phyloP scores from a whole-genome alignment of 192 early-diverging fungal species.

The Chytriomyces sp. region DNA sequence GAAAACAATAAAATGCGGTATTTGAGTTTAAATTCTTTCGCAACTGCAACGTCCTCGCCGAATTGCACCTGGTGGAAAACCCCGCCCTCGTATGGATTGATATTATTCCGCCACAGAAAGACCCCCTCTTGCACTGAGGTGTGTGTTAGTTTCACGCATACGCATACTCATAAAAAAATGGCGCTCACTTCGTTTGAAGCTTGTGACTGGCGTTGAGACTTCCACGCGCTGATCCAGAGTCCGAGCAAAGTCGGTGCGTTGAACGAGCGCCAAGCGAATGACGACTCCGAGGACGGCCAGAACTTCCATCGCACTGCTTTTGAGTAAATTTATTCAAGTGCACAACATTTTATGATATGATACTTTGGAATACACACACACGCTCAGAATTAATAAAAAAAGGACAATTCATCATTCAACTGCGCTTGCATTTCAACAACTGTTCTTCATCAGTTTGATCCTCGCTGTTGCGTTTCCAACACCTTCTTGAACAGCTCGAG shows the following conservation, averaged over 20 bases:
- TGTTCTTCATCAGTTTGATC: too few relatives aligned
- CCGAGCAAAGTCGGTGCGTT: too few relatives aligned
- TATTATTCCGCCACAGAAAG: conserved; percentile 71
- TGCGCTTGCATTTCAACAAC: too few relatives aligned
- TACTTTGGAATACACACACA: too few relatives aligned
- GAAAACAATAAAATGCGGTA: too few relatives aligned
- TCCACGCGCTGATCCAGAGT: conserved; percentile 50
- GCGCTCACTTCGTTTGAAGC: conserved; percentile 77
- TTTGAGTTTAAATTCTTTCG: background rate
- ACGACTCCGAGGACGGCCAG: too few relatives aligned
- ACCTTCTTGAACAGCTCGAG: conserved; percentile 3
- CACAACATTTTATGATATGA: too few relatives aligned
- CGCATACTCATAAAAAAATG: conserved; percentile 7
- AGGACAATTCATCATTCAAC: too few relatives aligned
- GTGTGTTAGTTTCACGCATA: background rate
- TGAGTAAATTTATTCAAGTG: too few relatives aligned
- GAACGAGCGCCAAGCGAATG: too few relatives aligned
- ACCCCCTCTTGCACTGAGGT: conserved; percentile 82
- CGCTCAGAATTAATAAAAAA: too few relatives aligned
- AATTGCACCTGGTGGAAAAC: conserved; percentile 78
- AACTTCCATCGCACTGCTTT: too few relatives aligned
- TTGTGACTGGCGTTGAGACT: conserved; percentile 85
- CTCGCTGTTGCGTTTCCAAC: background rate
- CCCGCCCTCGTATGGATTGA: conserved; percentile 87
- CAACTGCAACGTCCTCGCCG: background rate